Conservation (phyloP, 2,329 filamentous ascomycete genomes). For the Sporothrix sp. region DNA sequence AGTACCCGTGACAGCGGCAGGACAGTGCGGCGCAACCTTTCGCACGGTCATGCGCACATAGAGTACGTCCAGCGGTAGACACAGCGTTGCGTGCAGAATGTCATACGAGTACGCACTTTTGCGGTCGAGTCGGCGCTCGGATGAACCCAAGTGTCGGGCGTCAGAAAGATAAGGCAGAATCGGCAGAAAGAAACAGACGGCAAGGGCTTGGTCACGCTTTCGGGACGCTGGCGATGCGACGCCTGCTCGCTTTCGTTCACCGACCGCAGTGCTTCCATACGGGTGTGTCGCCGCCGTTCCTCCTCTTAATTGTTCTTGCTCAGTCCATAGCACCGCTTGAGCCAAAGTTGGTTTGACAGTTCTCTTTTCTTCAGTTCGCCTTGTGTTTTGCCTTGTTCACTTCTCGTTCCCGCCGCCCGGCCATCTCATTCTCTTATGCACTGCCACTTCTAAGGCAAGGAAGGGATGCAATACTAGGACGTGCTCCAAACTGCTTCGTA, state of each 20-base stretch:
- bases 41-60: too few species aligned
- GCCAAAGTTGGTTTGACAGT: too few species aligned
- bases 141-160: neutral
- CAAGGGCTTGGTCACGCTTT: neutral
- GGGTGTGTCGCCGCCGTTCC: too few species aligned
- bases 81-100: too few species aligned
- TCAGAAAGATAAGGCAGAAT: neutral
- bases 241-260: neutral
- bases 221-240: neutral
- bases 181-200: neutral
- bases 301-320: too few species aligned
- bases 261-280: too few species aligned
- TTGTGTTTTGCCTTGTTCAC: neutral
- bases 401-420: neutral
- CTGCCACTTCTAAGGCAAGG: conserved; percentile 1
- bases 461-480: neutral
- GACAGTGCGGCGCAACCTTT: too few species aligned
- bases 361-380: neutral
- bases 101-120: neutral
- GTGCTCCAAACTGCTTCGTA: too few species aligned
- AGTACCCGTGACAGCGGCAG: too few species aligned
- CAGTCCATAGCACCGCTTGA: too few species aligned
- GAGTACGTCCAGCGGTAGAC: too few species aligned
- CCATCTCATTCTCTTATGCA: neutral
- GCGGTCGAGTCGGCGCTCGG: neutral